These are phyloP conservation scores for Platismatia glauca DNA, from an alignment of 495 filamentous ascomycete species.

Conservation along the genomic window DNA sequence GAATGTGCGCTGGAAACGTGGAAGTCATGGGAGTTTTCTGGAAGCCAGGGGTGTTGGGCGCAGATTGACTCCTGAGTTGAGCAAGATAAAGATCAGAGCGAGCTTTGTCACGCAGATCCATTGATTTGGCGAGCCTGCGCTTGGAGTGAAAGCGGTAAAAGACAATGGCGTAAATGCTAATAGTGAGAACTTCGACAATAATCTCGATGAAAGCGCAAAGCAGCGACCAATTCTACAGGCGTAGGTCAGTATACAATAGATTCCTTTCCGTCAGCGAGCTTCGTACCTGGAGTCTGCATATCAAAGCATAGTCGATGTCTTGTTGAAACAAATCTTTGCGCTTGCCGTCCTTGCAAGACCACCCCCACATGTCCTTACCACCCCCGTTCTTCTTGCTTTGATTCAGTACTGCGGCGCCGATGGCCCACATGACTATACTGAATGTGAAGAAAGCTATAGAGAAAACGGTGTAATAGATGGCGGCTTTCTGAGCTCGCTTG, in stretches of 20 bases:
- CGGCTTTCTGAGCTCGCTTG: slow-evolving; percentile 77
- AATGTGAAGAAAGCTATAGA: slow-evolving; percentile 89
- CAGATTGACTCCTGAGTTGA: slow-evolving; percentile 83
- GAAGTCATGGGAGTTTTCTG: slow-evolving; percentile 47
- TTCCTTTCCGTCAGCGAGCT: not conserved
- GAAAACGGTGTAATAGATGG: slow-evolving; percentile 88
- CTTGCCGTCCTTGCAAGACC: slow-evolving; percentile 85
- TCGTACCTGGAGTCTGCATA: slow-evolving; percentile 85
- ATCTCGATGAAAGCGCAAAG: slow-evolving; percentile 97
- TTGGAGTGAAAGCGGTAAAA: slow-evolving; percentile 97
- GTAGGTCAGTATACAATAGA: slow-evolving; percentile 22
- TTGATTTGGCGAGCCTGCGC: slow-evolving; percentile 84
- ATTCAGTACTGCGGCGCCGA: slow-evolving; percentile 78
- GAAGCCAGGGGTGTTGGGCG: slow-evolving; percentile 89
- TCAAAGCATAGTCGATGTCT: slow-evolving; percentile 78
- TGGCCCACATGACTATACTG: slow-evolving; percentile 86
- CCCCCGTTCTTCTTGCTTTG: slow-evolving; percentile 59
- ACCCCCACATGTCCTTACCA: slow-evolving; percentile 90
- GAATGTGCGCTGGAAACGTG: slow-evolving; percentile 29
- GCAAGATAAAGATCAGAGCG: slow-evolving; percentile 92
- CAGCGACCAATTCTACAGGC: slow-evolving; percentile 75
- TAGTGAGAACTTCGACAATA: slow-evolving; percentile 82
- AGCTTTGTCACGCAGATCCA: slow-evolving; percentile 90
- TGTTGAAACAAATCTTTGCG: slow-evolving; percentile 63
- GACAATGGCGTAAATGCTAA: slow-evolving; percentile 83